phyloP scores from a whole-genome alignment of 257 asterid genomes.

The Cynanchum wilfordii region DNA sequence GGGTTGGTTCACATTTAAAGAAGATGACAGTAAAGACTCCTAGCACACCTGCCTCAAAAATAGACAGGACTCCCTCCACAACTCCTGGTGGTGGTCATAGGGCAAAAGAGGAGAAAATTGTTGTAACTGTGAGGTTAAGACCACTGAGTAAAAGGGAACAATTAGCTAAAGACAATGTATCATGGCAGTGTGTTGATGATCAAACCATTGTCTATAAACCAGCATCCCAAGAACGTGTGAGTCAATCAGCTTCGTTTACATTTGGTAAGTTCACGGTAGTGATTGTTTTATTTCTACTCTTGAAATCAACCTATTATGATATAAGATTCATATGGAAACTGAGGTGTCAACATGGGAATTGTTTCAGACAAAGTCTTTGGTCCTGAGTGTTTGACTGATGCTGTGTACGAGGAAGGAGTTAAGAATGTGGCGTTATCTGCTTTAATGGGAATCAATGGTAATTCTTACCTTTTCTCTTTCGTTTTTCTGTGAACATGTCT shows the following conservation, averaged over 20 bases:
- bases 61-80: slow-evolving; percentile 62
- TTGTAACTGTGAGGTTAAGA: slow-evolving; percentile 82
- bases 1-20: background rate
- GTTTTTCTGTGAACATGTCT: background rate
- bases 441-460: slow-evolving; percentile 94
- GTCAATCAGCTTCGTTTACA: slow-evolving; percentile 50
- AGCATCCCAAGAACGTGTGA: slow-evolving; percentile 50
- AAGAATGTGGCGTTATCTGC: slow-evolving; percentile 91
- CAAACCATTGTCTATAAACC: slow-evolving; percentile 61
- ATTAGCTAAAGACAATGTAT: slow-evolving; percentile 61
- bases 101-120: slow-evolving; percentile 78
- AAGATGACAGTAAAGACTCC: slow-evolving; percentile 75
- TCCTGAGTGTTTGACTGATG: slow-evolving; percentile 63
- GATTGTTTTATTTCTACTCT: background rate
- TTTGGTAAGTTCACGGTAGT: slow-evolving; percentile 48
- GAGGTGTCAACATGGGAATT: background rate
- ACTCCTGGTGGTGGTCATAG: slow-evolving; percentile 68
- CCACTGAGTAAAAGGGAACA: slow-evolving; percentile 89
- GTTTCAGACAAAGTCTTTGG: slow-evolving; percentile 81
- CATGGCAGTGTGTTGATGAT: slow-evolving; percentile 92
- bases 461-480: slow-evolving; percentile 4
- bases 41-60: slow-evolving; percentile 66
- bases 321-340: background rate
- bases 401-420: slow-evolving; percentile 85
- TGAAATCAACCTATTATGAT: background rate